Conservation (phyloP, 768 basidiomycete species). For the Russula vinacea region DNA sequence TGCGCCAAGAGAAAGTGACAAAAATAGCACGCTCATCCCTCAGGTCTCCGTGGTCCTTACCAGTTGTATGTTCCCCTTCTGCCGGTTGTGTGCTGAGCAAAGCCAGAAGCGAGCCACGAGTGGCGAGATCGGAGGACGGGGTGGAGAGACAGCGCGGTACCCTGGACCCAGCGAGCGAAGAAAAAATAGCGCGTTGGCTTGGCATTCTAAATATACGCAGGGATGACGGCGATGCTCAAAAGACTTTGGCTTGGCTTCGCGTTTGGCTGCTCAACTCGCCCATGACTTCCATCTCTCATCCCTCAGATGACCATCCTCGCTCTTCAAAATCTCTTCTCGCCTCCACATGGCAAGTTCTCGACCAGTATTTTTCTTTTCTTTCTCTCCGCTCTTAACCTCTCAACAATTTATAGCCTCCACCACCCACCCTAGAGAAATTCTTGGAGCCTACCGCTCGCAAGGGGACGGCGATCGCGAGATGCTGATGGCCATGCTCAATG, state of each 20-base stretch:
- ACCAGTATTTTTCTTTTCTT: conserved; percentile 41
- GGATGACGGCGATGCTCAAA: conserved; percentile 30
- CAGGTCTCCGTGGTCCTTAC: background rate
- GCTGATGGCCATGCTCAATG: conserved; percentile 85
- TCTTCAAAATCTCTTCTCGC: conserved; percentile 38
- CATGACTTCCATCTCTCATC: conserved; percentile 28
- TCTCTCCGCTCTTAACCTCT: background rate
- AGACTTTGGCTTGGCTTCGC: conserved; percentile 23
- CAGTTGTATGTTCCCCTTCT: background rate
- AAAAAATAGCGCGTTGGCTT: conserved; percentile 31
- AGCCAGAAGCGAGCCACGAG: background rate
- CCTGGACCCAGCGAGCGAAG: conserved; percentile 7
- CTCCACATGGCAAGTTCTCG: conserved; percentile 46
- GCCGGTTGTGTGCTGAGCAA: background rate
- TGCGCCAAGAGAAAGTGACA: conserved; percentile 18
- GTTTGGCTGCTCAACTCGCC: conserved; percentile 1
- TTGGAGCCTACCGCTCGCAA: conserved; percentile 76
- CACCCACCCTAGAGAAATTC: conserved; percentile 82
- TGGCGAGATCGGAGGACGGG: background rate
- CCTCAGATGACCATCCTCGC: conserved; percentile 15
- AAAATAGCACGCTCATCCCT: conserved; percentile 13
- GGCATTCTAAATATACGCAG: conserved; percentile 32
- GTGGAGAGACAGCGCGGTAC: background rate
- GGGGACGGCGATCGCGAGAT: conserved; percentile 93
- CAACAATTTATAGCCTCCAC: conserved; percentile 53